Conservation (phyloP, 2,329 filamentous ascomycete genomes). For the Rutstroemia sp. region DNA sequence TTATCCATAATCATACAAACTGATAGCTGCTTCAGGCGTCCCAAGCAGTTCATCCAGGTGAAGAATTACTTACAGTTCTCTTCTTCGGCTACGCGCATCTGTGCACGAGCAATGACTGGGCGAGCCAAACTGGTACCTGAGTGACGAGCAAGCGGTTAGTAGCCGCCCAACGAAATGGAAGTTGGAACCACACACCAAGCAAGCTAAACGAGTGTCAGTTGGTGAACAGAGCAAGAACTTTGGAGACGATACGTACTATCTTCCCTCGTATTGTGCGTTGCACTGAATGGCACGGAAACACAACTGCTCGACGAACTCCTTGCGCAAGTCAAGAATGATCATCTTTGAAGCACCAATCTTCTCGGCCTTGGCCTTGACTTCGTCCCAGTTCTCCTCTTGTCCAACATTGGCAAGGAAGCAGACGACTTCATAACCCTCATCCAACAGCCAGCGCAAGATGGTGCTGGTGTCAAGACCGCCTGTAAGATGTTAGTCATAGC, state of each 20-base stretch:
- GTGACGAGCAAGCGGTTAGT: not conserved
- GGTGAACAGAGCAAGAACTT: too few relatives aligned
- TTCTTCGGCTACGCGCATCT: constrained; percentile 57
- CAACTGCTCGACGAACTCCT: constrained; percentile 73
- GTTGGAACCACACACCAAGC: constrained; percentile 35
- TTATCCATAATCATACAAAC: too few relatives aligned
- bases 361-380: constrained; percentile 63
- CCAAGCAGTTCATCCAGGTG: constrained; percentile 46
- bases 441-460: constrained; percentile 39
- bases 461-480: constrained; percentile 40
- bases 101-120: constrained; percentile 61
- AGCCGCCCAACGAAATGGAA: not conserved
- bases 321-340: constrained; percentile 15
- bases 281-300: constrained; percentile 69
- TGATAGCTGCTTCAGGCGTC: too few relatives aligned
- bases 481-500: too few relatives aligned
- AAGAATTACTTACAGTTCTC: constrained; percentile 42
- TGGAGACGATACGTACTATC: constrained; percentile 32
- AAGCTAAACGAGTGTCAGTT: constrained; percentile 28
- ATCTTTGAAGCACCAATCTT: constrained; percentile 29
- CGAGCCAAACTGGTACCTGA: constrained; percentile 56
- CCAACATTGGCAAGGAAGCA: constrained; percentile 63
- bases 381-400: constrained; percentile 67
- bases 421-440: constrained; percentile 41
- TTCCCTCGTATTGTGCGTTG: constrained; percentile 62